These are phyloP conservation scores for Ambrosia artemisiifolia DNA, from an alignment of 129 eudicot species.

Conservation along the genomic window DNA sequence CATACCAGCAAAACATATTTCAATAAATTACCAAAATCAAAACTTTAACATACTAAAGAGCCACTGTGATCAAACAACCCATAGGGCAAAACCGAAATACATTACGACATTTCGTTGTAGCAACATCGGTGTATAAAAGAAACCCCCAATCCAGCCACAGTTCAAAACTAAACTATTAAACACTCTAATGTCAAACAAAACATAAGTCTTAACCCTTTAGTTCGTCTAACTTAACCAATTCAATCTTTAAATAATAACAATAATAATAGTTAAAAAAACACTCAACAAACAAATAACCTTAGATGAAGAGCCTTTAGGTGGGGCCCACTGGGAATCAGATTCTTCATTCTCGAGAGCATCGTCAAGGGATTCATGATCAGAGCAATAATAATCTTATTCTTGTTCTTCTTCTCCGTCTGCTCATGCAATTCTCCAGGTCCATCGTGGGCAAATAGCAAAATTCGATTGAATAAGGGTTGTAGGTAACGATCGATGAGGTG, in stretches of 20 bases:
- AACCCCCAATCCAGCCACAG: constrained; percentile 15
- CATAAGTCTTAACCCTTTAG: not conserved
- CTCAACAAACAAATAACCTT: no score
- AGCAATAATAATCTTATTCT: constrained; percentile 47
- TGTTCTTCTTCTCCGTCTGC: constrained; percentile 57
- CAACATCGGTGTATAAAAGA: not conserved
- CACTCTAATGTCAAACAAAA: not conserved
- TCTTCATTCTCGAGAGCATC: constrained; percentile 50
- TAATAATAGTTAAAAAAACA: no score
- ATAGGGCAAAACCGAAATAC: no score
- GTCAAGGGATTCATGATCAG: constrained; percentile 49
- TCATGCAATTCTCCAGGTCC: constrained; percentile 49
- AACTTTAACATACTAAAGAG: no score
- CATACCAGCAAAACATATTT: no score
- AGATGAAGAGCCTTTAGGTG: constrained; percentile 40
- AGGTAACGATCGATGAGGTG: not conserved
- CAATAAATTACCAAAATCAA: no score
- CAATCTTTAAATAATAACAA: no score
- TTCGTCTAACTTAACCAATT: not conserved
- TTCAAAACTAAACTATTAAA: not conserved
- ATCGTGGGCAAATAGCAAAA: constrained; percentile 17
- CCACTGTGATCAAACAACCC: no score
- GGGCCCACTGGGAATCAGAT: constrained; percentile 41
- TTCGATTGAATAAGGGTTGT: constrained; percentile 12
- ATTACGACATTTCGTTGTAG: no score